A percentile compares a stretch with the other conserved stretches of the same genome.
phyloP scores from a whole-genome alignment of 1,284 basidiomycete species.

The Austroboletus rostrupii region DNA sequence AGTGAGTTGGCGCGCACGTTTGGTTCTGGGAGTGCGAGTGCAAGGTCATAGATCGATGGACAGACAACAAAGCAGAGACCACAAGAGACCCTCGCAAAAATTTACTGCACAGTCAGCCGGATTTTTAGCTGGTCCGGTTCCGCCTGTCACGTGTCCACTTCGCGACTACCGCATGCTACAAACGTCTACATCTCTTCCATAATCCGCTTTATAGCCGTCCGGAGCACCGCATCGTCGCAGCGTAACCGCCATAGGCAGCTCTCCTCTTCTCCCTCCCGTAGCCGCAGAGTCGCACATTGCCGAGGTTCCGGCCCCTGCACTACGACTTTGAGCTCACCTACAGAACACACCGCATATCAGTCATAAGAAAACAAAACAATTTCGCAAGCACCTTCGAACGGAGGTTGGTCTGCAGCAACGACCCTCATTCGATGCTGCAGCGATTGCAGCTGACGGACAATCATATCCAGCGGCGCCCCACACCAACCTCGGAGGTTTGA shows the following conservation, averaged over 20 bases:
- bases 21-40: slow-evolving; percentile 33
- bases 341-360: slow-evolving; percentile 5
- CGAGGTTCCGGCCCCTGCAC: slow-evolving; percentile 31
- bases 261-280: slow-evolving; percentile 64
- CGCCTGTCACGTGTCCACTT: not conserved
- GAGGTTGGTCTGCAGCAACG: slow-evolving; percentile 48
- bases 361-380: not conserved
- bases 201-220: slow-evolving; percentile 37
- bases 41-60: slow-evolving; percentile 48
- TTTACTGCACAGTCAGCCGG: not conserved
- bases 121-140: not conserved
- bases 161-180: too few species aligned
- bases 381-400: slow-evolving; percentile 51
- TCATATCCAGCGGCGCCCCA: slow-evolving; percentile 47
- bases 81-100: slow-evolving; percentile 22
- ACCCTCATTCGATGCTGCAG: slow-evolving; percentile 46
- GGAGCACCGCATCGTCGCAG: slow-evolving; percentile 42
- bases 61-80: slow-evolving; percentile 17
- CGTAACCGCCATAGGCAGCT: slow-evolving; percentile 71
- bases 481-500: slow-evolving; percentile 62
- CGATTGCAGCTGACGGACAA: slow-evolving; percentile 49
- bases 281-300: slow-evolving; percentile 42
- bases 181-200: slow-evolving; percentile 23
- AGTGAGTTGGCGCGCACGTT: slow-evolving; percentile 16
- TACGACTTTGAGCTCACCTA: slow-evolving; percentile 64